Base-by-base conservation (phyloP, 768 basidiomycete species). In the Mycena floridula region DNA sequence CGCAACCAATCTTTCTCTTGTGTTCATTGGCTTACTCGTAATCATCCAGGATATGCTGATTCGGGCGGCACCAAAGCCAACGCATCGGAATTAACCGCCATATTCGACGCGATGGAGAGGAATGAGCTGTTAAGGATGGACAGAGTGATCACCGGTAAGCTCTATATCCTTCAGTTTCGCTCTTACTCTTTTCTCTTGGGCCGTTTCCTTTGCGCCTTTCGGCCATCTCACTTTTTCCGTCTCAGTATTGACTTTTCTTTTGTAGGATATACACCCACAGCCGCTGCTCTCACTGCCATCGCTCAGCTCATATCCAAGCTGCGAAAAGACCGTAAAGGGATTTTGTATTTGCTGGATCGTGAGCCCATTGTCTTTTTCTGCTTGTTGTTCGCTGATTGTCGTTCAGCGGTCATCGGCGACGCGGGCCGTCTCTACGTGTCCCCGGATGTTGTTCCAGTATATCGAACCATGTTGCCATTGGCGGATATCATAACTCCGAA, bases 401-500 rank as follows among this genome's bases (percentile, higher is more conserved):
- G 7, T 24, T 13, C 54, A 96, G 93, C 96, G 27, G 96, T 99
- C 2, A 80, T 98, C 65, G 96, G 96, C 5, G 96, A 99, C 62
- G 73, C 90, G 11, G 93, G 91, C 4, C 74, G 70, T 28, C 68
- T 99, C 12, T 99, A 99, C 54, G 93, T 97, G 18, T 78, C 92
- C 4, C 71, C 83, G 18, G 82, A 89, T 49, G 90, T 93, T 7
- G 70, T 98, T 47, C 90, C 92, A 1, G 74, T 90, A 28, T 98
- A 99, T 68, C 79, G 82, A 37, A 66, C 73, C 32, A 77, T 93
- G 66, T 70, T 95, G 1, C 70, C 80, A n/a, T 65, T 81, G n/a
- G 85, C 96, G 3, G 89, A 89, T 0, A 82, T 97, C 39, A 97
- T 97, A 51, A 92, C 96, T 0, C 96, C 96, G 0, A 99, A 99